These are phyloP conservation scores for Fraxinus angustifolia DNA, from an alignment of 305 asterid species.

Conservation along the genomic window DNA sequence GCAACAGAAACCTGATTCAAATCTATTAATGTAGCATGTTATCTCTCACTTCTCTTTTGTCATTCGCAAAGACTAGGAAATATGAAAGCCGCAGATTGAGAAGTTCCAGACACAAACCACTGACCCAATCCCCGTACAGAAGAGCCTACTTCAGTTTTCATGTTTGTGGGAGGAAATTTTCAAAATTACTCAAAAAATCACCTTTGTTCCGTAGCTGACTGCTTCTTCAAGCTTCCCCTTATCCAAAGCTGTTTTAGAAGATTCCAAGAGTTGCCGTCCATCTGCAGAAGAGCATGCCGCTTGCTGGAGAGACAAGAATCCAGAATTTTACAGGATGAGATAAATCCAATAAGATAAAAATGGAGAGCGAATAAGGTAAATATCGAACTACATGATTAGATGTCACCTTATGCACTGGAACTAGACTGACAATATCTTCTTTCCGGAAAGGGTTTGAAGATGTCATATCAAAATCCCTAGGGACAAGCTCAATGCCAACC, in stretches of 20 bases:
- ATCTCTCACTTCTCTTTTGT: not conserved
- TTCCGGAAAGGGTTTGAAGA: slow-evolving; percentile 72
- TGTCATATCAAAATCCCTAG: slow-evolving; percentile 89
- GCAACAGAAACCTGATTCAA: slow-evolving; percentile 3
- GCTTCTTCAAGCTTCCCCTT: slow-evolving; percentile 99
- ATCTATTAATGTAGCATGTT: slow-evolving; percentile 3
- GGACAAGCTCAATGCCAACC: slow-evolving; percentile 98
- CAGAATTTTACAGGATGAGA: slow-evolving; percentile 13
- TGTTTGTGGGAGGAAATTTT: not conserved
- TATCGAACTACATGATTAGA: not conserved
- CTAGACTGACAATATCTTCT: slow-evolving; percentile 85
- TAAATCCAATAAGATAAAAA: slow-evolving; percentile 10
- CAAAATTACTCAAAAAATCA: slow-evolving; percentile 32
- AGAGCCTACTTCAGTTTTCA: not conserved
- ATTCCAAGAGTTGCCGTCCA: slow-evolving; percentile 95
- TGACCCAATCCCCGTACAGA: slow-evolving; percentile 15
- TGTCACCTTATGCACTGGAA: slow-evolving; percentile 93
- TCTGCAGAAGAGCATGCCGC: slow-evolving; percentile 99
- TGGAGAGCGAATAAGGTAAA: not conserved
- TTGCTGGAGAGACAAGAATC: slow-evolving; percentile 59
- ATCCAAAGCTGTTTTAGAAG: slow-evolving; percentile 96
- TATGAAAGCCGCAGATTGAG: not conserved
- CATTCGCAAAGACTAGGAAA: not conserved
- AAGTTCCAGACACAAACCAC: slow-evolving; percentile 3
- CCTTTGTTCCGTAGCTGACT: slow-evolving; percentile 97